Conservation (phyloP, 805 yeast genomes). For the Blastobotrys chiropterorum region DNA sequence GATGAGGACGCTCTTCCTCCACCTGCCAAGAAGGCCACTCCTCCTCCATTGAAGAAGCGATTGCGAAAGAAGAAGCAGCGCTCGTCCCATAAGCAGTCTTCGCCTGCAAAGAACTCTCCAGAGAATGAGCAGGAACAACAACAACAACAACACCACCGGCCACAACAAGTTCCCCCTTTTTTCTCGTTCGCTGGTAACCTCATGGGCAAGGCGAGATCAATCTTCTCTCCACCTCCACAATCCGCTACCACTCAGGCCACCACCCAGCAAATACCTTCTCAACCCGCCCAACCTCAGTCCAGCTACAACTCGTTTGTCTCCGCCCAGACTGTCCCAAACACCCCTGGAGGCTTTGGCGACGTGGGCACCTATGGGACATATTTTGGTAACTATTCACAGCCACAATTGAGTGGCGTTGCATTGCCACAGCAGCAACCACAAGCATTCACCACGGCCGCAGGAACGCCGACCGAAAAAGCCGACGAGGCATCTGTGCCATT, state of each 20-base stretch:
- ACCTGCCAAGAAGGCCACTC: not conserved
- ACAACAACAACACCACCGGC: not conserved
- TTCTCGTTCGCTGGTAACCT: conserved; percentile 4
- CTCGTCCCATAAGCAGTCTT: too few species aligned
- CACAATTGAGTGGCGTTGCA: not conserved
- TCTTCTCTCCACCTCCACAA: conserved; percentile 4
- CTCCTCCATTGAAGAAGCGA: not conserved
- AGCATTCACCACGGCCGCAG: not conserved
- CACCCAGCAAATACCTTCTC: not conserved
- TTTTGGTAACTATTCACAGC: not conserved
- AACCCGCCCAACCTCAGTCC: not conserved
- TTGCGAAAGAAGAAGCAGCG: not conserved
- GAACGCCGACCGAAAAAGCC: not conserved
- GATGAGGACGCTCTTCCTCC: not conserved
- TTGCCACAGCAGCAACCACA: not conserved
- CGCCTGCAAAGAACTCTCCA: not conserved
- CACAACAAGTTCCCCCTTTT: conserved; percentile 1
- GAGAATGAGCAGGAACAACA: not conserved
- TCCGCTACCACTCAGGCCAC: too few species aligned
- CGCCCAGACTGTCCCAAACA: not conserved
- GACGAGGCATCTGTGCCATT: not conserved
- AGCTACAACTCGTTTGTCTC: not conserved
- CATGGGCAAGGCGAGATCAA: conserved; percentile 2
- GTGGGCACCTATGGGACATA: not conserved
- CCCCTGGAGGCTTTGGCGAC: not conserved